phyloP scores from a whole-genome alignment of 2,329 filamentous ascomycete genomes.

The Colletotrichum sp. region DNA sequence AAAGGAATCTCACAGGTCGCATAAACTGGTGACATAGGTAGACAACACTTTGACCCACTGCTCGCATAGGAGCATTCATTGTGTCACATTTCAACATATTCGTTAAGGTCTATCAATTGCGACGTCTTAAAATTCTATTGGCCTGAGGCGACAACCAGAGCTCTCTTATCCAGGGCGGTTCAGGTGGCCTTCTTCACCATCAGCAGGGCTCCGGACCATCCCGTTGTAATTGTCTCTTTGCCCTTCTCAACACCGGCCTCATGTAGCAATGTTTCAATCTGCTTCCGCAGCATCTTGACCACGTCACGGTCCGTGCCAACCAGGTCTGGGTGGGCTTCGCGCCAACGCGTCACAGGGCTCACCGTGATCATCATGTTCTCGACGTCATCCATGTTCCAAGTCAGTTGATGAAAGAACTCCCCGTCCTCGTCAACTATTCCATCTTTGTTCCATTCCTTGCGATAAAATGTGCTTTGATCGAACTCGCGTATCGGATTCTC shows the following conservation, averaged over 20 bases:
- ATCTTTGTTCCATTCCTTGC: slow-evolving; percentile 46
- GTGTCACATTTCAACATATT: too few species aligned
- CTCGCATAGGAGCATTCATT: neutral
- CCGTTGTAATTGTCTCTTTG: slow-evolving; percentile 31
- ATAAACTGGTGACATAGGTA: neutral
- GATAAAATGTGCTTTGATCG: slow-evolving; percentile 38
- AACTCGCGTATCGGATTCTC: slow-evolving; percentile 38
- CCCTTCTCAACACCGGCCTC: slow-evolving; percentile 39
- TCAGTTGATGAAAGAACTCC: slow-evolving; percentile 28
- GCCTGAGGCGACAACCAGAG: too few species aligned
- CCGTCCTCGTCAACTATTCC: slow-evolving; percentile 24
- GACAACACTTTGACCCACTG: neutral
- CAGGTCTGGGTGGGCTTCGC: slow-evolving; percentile 45
- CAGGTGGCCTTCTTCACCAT: slow-evolving; percentile 31
- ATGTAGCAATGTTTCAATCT: slow-evolving; percentile 31
- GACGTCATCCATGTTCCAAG: slow-evolving; percentile 34
- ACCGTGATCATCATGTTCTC: slow-evolving; percentile 40
- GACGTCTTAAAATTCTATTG: too few species aligned
- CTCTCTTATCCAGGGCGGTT: neutral
- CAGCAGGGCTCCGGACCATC: slow-evolving; percentile 28
- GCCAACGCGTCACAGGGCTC: slow-evolving; percentile 48
- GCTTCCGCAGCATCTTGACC: slow-evolving; percentile 31
- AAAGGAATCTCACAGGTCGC: neutral
- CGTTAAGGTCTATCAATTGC: too few species aligned
- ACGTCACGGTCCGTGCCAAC: slow-evolving; percentile 44